phyloP scores from a whole-genome alignment of 345 rosid genomes.

The Populus pruinosa region DNA sequence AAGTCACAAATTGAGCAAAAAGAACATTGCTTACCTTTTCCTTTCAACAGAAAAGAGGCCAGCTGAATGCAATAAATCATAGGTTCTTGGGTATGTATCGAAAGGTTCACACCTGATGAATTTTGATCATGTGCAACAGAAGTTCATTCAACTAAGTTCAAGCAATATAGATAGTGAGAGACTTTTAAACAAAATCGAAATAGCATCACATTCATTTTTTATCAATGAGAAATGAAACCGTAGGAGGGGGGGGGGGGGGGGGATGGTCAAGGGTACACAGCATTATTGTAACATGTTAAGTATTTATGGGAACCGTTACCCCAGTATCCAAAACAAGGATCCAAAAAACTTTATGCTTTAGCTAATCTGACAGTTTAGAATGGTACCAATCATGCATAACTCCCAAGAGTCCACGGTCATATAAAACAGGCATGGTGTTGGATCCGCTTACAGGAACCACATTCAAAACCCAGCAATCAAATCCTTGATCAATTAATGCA shows the following conservation, averaged over 20 bases:
- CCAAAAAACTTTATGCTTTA: conserved; percentile 1
- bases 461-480: conserved; percentile 88
- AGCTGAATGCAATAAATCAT: conserved; percentile 82
- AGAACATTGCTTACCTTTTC: conserved; percentile 51
- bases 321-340: background rate
- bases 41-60: conserved; percentile 84
- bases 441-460: conserved; percentile 89
- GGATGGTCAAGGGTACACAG: background rate
- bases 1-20: background rate
- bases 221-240: background rate
- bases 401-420: conserved; percentile 93
- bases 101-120: conserved; percentile 88
- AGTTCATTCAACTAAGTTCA: background rate
- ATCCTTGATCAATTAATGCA: conserved; percentile 59
- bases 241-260: background rate
- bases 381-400: conserved; percentile 95
- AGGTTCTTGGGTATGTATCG: conserved; percentile 96
- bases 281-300: background rate
- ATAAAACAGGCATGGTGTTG: conserved; percentile 90
- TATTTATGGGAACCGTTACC: background rate
- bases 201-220: background rate
- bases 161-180: background rate
- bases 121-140: background rate
- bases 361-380: conserved; percentile 13
- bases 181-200: background rate